Evolutionary conservation across 2,329 filamentous ascomycete genomes (phyloP), one percentile per base, ranked within the genome.

Genomic region (Ascochyta clinopodiicola): DNA sequence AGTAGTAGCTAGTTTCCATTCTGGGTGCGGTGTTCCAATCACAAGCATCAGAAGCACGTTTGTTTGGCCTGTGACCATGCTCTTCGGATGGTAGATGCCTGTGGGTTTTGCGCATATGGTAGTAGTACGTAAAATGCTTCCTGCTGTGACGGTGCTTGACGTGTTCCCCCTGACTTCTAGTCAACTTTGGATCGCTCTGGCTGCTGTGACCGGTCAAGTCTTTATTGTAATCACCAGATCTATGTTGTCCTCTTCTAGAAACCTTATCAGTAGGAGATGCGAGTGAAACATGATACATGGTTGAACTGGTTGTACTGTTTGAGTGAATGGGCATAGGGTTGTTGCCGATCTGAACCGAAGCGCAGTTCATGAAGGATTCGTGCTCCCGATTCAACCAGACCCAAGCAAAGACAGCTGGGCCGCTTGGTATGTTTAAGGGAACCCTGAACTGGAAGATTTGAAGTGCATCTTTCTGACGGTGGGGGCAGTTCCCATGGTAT

Each of bases 401-500:
- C 78, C 75, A 80, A 6, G 74, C 75, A 57, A 80, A 80, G 22
- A 80, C 56, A 15, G 71, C 74, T 29, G 53, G 44, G 24, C 66
- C 53, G 6, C 75, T 75, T 6, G 70, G 72, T 34, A 79, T 61
- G 47, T 79, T 77, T 13, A 50, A 57, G 0, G 79, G 79, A 4
- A 80, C 71, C 1, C 55, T 72, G 57, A 81, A 78, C 9, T 74
- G 61, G 62, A 80, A 80, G 10, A 64, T 67, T 48, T 80, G 77
- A 13, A 65, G 67, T 4, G 59, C 59, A 6, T 75, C 69, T 22
- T 70, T 70, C 13, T 44, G 3, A 31, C 77, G 72, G 46, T 75
- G 71, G 3, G 78, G 79, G 59, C 77, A 80, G 57, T 79, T 75
- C 12, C 79, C 77, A 57, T 80, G 71, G 62, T 75, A 80, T 17